Evolutionary conservation across 1,139 yeast species (phyloP).

Genomic region (Blastobotrys apis): DNA sequence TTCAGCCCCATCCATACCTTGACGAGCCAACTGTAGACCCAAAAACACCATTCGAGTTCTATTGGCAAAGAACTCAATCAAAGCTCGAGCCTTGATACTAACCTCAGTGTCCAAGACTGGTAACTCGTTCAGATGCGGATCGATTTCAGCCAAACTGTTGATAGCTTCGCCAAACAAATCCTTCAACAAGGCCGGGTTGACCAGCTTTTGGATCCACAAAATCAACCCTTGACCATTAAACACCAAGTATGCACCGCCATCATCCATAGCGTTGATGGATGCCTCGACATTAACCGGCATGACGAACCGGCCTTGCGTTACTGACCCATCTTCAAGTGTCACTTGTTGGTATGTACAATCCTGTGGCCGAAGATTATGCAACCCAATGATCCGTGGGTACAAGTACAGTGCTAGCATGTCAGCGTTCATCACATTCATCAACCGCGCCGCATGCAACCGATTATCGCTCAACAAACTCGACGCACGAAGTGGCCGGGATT

Average conservation of each 20-base stretch:
- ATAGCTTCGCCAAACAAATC: constrained; percentile 69
- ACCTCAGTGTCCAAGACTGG: constrained; percentile 71
- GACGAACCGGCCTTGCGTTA: constrained; percentile 35
- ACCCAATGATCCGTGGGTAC: constrained; percentile 76
- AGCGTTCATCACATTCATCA: constrained; percentile 53
- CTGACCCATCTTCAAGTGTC: constrained; percentile 42
- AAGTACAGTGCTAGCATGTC: constrained; percentile 60
- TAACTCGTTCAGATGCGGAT: constrained; percentile 50
- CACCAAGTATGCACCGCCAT: constrained; percentile 73
- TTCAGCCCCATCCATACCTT: constrained; percentile 61
- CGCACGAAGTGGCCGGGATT: constrained; percentile 56
- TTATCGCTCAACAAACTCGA: constrained; percentile 36
- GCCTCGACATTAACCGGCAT: constrained; percentile 50
- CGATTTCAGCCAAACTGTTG: constrained; percentile 44
- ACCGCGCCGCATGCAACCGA: constrained; percentile 56
- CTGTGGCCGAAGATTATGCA: constrained; percentile 59
- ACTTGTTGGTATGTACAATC: constrained; percentile 39
- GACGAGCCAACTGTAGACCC: constrained; percentile 59
- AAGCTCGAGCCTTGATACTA: constrained; percentile 61
- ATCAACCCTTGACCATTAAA: constrained; percentile 64
- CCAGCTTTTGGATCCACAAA: constrained; percentile 69
- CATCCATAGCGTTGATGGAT: constrained; percentile 44
- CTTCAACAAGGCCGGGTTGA: constrained; percentile 59
- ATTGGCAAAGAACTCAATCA: constrained; percentile 50
- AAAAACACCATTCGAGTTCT: constrained; percentile 42